Base-by-base conservation (phyloP, 2,329 filamentous ascomycete species). In the Xylariales sp. region DNA sequence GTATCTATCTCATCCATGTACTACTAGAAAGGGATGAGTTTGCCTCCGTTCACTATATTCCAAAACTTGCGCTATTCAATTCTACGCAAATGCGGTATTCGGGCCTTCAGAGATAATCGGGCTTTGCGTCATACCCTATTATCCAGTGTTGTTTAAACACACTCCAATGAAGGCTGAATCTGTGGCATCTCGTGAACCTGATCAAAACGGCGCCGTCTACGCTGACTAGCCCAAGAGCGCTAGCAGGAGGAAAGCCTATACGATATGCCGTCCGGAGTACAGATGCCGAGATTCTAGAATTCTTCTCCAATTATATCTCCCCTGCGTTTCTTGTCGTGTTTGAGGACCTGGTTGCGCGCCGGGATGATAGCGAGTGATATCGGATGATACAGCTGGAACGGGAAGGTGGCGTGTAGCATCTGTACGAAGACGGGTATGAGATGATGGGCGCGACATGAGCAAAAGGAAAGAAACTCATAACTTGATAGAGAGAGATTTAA, bases 271-370 rank as follows among this genome's bases (percentile, higher is more conserved):
- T 49, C 50, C 50, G 57, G 41, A 52, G 52, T n/a, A 45, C 41
- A 34, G n/a, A 43, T 55, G 49, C 43, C 49, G 34, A 49, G 60
- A 23, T 67, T 64, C 65, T 67, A 59, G 49, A 36, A 30, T 36
- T 3, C 43, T 64, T 67, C 60, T 58, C 49, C 41, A 39, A 53
- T n/a, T 56, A n/a, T 18, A 16, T 43, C 41, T 56, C 50, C 61
- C 62, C 62, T 61, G 60, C 61, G 14, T 56, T 49, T 52, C 41
- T 39, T 36, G 50, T 64, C 50, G 56, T 61, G 65, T 64, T 68
- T 68, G 52, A 62, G 39, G 52, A 2, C 65, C 55, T 53, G 36
- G 65, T 50, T 60, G 30, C 50, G 55, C 18, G 34, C 49, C 41
- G 39, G 50, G 56, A 52, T 57, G 45, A 8, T 52, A 34, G n/a